Base-by-base conservation (phyloP, 176 grass and related monocot genomes). In the Cenchrus americanus region DNA sequence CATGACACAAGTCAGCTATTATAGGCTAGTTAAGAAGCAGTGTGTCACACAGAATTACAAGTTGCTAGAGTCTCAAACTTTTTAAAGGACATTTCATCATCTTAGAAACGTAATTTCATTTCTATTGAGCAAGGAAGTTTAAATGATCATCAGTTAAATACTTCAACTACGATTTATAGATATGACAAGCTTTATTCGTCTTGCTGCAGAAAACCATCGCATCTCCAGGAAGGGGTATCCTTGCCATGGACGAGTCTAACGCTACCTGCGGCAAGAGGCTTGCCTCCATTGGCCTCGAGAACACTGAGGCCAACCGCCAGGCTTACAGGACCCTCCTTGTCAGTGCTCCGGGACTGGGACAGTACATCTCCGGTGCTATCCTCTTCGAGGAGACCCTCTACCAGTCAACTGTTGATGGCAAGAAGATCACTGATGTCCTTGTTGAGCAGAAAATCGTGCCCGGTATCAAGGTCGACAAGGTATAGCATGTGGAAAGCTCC, bases 381-480 rank as follows among this genome's bases (percentile, higher is more conserved):
- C 93, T 99, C 51, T 99, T 99, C 27, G 97, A 99, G 86, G 97
- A 99, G 83, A 99, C 97, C 23, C 93, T 99, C 37, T 99, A 99
- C 82, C 97, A 99, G 71, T 99, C 97, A 0, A 99, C 97, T 48
- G 86, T 81, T 15, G 97, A 99, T 57, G 97, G 97, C 23, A 94
- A 96, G 90, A 99, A 99, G 87, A 99, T 99, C 12, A 91, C 94
- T n/a, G 93, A 99, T 84, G 71, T 99, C 46, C 97, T 99, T 50
- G 14, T 76, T n/a, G 81, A 92, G 79, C 97, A 99, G 66, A 80
- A 79, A 53, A 96, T 99, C 2, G 75, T 96, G 72, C 97, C 97
- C 0, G 97, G 97, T 57, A 99, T 99, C 88, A 99, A 99, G 85
- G 97, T 99, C 24, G 97, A 99, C 88, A 99, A 99, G 93, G 97